These are phyloP conservation scores for Pestalotiopsis sp. DNA, from an alignment of 2,329 filamentous ascomycete species.

Conservation along the genomic window DNA sequence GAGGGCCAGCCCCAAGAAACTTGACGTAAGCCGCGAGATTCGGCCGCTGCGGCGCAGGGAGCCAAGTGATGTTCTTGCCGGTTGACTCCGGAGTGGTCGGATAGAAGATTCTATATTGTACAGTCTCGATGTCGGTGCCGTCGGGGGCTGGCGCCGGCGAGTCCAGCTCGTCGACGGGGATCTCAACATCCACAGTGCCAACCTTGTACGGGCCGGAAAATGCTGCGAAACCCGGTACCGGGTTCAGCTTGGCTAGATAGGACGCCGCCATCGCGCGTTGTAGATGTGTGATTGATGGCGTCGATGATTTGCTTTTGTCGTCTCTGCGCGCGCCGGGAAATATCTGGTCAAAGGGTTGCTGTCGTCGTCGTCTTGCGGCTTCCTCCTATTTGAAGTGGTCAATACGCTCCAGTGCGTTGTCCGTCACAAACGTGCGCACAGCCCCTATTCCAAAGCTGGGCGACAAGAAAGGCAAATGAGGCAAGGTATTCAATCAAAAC, in stretches of 20 bases:
- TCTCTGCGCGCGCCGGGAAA: background rate
- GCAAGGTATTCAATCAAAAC: background rate
- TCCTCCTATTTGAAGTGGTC: background rate
- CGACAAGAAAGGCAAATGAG: background rate
- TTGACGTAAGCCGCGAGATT: slow-evolving; percentile 76
- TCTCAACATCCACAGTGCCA: slow-evolving; percentile 79
- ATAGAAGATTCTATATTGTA: slow-evolving; percentile 84
- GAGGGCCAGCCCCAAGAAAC: slow-evolving; percentile 69
- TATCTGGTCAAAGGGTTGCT: background rate
- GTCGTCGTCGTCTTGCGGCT: background rate
- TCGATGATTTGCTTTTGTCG: background rate
- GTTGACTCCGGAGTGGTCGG: slow-evolving; percentile 60
- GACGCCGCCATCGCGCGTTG: slow-evolving; percentile 23
- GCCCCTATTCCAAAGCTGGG: background rate
- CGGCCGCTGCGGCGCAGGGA: slow-evolving; percentile 75
- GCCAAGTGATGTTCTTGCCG: slow-evolving; percentile 70
- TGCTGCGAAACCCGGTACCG: slow-evolving; percentile 71
- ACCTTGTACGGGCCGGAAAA: slow-evolving; percentile 80
- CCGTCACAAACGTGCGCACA: background rate
- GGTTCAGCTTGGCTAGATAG: slow-evolving; percentile 61
- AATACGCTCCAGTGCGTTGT: background rate
- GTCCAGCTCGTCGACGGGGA: slow-evolving; percentile 65
- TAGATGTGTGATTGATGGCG: background rate
- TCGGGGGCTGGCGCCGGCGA: slow-evolving; percentile 56
- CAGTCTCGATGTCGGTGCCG: slow-evolving; percentile 64